phyloP scores from a whole-genome alignment of 2,329 filamentous ascomycete genomes.

The Periconia macrospinosa region DNA sequence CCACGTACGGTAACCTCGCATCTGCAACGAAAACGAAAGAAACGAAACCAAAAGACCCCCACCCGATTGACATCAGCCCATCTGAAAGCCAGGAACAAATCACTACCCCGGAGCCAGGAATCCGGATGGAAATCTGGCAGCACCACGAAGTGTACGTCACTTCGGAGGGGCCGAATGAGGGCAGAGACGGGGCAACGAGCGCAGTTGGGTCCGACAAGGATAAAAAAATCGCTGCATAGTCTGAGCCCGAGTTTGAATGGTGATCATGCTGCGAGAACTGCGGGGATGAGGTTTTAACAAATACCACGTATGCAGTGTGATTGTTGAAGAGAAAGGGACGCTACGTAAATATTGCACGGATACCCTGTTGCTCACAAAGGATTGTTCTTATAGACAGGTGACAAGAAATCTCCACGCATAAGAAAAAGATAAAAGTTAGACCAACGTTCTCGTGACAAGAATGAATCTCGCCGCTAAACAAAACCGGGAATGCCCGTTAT shows the following conservation, averaged over 20 bases:
- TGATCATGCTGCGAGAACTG: not conserved
- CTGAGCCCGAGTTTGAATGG: not conserved
- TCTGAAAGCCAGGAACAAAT: constrained; percentile 9
- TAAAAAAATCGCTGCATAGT: not conserved
- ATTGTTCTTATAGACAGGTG: no score
- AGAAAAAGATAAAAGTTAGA: no score
- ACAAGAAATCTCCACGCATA: no score
- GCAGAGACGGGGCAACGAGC: not conserved
- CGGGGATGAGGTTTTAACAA: not conserved
- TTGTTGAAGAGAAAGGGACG: no score
- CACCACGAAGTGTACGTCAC: constrained; percentile 2
- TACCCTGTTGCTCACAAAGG: no score
- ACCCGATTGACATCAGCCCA: constrained; percentile 7
- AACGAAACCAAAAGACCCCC: constrained; percentile 3
- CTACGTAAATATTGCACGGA: no score
- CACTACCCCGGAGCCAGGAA: not conserved
- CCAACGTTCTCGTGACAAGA: no score
- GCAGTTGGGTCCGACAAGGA: constrained; percentile 1
- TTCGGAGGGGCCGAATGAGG: constrained; percentile 2
- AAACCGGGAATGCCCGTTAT: no score
- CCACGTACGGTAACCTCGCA: constrained; percentile 7
- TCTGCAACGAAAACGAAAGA: not conserved
- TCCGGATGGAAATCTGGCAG: constrained; percentile 8
- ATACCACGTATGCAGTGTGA: not conserved
- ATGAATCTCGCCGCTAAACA: no score